Percentiles rank a stretch among this genome's conserved stretches.
Evolutionary conservation across 352 stramenopile species (phyloP).

Genomic region (Phytophthora boehmeriae): DNA sequence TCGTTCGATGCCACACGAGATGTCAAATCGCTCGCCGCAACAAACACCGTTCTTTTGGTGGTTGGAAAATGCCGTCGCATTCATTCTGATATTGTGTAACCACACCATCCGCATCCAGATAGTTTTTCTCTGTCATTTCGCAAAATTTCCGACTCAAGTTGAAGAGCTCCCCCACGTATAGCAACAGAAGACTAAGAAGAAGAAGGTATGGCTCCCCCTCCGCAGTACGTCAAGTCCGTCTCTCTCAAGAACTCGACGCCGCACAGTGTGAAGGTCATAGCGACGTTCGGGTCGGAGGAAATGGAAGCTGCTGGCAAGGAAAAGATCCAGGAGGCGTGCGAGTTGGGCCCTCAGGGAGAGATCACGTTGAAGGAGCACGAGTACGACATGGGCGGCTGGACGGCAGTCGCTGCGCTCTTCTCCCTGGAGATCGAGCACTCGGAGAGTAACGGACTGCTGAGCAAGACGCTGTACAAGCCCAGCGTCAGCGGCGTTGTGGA

Average conservation of each 20-base stretch:
- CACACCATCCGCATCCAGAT: slow-evolving; percentile 24
- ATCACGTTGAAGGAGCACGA: slow-evolving; percentile 58
- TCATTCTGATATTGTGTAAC: slow-evolving; percentile 8
- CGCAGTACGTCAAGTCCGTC: slow-evolving; percentile 77
- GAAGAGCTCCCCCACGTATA: slow-evolving; percentile 4
- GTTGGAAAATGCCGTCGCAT: neutral
- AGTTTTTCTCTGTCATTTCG: neutral
- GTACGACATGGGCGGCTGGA: slow-evolving; percentile 86
- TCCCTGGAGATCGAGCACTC: slow-evolving; percentile 61
- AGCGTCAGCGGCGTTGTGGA: slow-evolving; percentile 59
- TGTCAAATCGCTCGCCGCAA: too few relatives aligned
- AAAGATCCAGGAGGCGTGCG: slow-evolving; percentile 65
- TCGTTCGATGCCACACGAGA: too few relatives aligned
- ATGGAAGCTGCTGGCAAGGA: slow-evolving; percentile 67
- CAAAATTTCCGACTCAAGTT: slow-evolving; percentile 17
- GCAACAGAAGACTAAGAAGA: neutral
- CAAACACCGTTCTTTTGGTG: too few relatives aligned
- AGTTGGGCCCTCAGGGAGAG: slow-evolving; percentile 48
- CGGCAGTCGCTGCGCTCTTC: slow-evolving; percentile 59
- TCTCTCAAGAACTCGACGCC: slow-evolving; percentile 71
- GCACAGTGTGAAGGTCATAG: slow-evolving; percentile 63
- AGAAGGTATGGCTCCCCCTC: slow-evolving; percentile 49
- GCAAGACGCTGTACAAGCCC: slow-evolving; percentile 58
- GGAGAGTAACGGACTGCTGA: slow-evolving; percentile 27
- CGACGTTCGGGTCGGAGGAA: slow-evolving; percentile 71